Evolutionary conservation across 202 grass and related monocot species (phyloP).

Genomic region (Setaria italica): DNA sequence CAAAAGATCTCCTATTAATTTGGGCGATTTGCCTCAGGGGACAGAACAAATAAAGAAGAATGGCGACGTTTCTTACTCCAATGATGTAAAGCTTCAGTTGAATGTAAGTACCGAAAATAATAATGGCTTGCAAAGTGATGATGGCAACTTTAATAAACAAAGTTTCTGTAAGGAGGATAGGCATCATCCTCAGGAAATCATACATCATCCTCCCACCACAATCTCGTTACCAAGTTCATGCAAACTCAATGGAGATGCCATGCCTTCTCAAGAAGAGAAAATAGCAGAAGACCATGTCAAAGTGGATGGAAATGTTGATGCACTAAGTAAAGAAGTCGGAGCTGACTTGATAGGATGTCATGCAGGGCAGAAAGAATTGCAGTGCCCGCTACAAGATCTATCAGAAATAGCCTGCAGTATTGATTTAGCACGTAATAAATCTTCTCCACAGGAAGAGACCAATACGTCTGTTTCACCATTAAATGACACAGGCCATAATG

Average conservation of each 20-base stretch:
- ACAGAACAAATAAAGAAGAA: constrained; percentile 35
- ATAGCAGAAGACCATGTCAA: constrained; percentile 39
- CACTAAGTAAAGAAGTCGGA: constrained; percentile 23
- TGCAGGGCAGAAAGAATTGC: constrained; percentile 46
- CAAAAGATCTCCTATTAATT: constrained; percentile 40
- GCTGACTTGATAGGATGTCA: constrained; percentile 29
- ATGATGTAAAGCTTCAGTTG: constrained; percentile 50
- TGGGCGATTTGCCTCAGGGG: constrained; percentile 45
- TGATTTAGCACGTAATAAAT: constrained; percentile 54
- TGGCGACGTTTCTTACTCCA: constrained; percentile 36
- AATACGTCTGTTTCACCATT: constrained; percentile 46
- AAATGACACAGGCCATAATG: constrained; percentile 38
- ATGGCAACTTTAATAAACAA: constrained; percentile 46
- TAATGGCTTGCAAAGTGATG: constrained; percentile 33
- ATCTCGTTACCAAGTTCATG: constrained; percentile 42
- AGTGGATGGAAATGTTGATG: constrained; percentile 44
- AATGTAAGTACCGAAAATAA: constrained; percentile 39
- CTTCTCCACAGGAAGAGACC: constrained; percentile 45
- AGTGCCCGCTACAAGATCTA: constrained; percentile 63
- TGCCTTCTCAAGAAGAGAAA: constrained; percentile 37
- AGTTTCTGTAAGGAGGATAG: constrained; percentile 36
- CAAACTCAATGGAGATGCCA: constrained; percentile 46
- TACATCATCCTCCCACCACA: constrained; percentile 35
- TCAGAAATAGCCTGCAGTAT: constrained; percentile 68
- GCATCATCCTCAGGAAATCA: constrained; percentile 43